Evolutionary conservation across 1,284 basidiomycete species (phyloP).

Genomic region (Leccinum glutinopallens): DNA sequence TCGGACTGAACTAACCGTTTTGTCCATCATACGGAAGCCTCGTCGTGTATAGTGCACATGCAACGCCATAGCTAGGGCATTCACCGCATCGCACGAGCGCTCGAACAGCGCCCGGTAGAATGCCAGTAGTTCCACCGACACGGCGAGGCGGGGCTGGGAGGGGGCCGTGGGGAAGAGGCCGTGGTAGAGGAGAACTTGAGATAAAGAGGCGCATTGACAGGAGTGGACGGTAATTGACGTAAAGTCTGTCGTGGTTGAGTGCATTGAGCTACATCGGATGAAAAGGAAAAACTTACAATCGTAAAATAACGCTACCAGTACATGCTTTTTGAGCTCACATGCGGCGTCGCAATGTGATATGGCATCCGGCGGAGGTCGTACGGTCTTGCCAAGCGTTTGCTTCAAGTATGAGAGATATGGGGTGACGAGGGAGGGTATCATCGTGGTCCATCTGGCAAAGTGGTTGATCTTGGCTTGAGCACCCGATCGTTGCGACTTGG

Average conservation of each 20-base stretch:
- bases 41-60: slow-evolving; percentile 5
- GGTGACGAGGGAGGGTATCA: too few relatives aligned
- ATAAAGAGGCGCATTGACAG: slow-evolving; percentile 1
- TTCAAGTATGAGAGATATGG: too few relatives aligned
- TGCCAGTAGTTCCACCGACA: slow-evolving; percentile 6
- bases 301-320: too few relatives aligned
- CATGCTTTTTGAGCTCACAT: too few relatives aligned
- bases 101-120: slow-evolving; percentile 15
- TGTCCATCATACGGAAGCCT: neutral
- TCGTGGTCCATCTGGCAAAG: too few relatives aligned
- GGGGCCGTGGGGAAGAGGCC: slow-evolving; percentile 8
- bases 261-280: too few relatives aligned
- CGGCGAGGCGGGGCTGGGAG: slow-evolving; percentile 11
- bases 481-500: too few relatives aligned
- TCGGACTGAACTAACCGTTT: neutral
- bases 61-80: slow-evolving; percentile 2
- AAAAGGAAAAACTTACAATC: too few relatives aligned
- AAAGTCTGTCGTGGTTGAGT: neutral
- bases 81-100: slow-evolving; percentile 8
- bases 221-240: neutral
- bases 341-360: too few relatives aligned
- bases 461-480: too few relatives aligned
- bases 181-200: slow-evolving; percentile 9
- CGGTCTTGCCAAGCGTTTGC: too few relatives aligned
- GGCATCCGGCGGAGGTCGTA: too few relatives aligned